These are phyloP conservation scores for Graphium sp. DNA, from an alignment of 2,329 filamentous ascomycete species.

Conservation along the genomic window DNA sequence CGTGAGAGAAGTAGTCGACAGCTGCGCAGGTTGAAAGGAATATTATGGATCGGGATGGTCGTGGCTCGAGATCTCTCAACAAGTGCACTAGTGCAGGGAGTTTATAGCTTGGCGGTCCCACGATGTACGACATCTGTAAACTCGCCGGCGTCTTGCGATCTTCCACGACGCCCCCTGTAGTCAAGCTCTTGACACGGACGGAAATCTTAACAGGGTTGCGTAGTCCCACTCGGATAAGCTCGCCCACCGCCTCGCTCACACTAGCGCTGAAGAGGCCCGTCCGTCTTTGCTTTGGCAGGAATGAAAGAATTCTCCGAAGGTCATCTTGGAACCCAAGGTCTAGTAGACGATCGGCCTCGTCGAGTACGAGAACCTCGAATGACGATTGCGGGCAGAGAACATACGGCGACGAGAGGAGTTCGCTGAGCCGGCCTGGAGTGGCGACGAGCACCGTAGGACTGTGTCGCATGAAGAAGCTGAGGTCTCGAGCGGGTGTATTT, in stretches of 20 bases:
- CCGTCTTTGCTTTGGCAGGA: slow-evolving; percentile 79
- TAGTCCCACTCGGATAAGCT: slow-evolving; percentile 81
- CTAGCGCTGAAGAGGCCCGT: slow-evolving; percentile 92
- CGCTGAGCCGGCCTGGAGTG: slow-evolving; percentile 78
- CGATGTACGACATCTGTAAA: slow-evolving; percentile 77
- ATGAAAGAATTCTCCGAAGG: slow-evolving; percentile 66
- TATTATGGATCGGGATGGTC: slow-evolving; percentile 71
- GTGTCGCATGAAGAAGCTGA: slow-evolving; percentile 67
- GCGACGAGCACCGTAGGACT: slow-evolving; percentile 82
- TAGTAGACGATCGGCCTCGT: slow-evolving; percentile 84
- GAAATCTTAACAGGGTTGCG: slow-evolving; percentile 90
- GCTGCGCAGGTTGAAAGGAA: slow-evolving; percentile 89
- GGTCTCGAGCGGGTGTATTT: slow-evolving; percentile 65
- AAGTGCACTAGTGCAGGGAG: slow-evolving; percentile 58
- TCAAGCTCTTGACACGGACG: slow-evolving; percentile 70
- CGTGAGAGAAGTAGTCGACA: slow-evolving; percentile 82
- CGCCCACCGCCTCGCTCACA: slow-evolving; percentile 86
- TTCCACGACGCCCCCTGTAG: slow-evolving; percentile 47
- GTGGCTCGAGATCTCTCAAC: slow-evolving; percentile 50
- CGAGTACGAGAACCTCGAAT: slow-evolving; percentile 82
- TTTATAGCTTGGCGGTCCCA: slow-evolving; percentile 63
- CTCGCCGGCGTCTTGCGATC: slow-evolving; percentile 84
- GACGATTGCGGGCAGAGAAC: slow-evolving; percentile 78
- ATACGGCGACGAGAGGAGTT: slow-evolving; percentile 71
- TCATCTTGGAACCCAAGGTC: slow-evolving; percentile 92